phyloP scores from a whole-genome alignment of 306 rosid genomes.

The Fragaria iinumae region DNA sequence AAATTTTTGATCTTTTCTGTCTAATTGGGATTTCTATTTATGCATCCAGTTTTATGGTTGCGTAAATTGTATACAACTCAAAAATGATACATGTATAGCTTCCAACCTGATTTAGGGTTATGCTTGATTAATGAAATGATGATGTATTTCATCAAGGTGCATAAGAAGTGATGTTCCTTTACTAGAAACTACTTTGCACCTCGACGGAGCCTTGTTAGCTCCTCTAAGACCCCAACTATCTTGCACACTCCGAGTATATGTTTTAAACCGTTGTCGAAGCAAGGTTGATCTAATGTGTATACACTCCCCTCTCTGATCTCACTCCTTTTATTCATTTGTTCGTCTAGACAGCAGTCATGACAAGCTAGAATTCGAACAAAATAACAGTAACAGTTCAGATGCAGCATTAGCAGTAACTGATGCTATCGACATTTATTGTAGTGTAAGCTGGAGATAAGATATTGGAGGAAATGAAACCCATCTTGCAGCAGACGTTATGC shows the following conservation, averaged over 20 bases:
- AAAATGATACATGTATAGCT: not conserved
- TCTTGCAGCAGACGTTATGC: too few relatives aligned
- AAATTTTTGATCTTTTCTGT: not conserved
- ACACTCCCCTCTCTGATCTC: not conserved
- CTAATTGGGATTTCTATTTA: not conserved
- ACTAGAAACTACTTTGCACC: not conserved
- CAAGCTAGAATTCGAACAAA: too few relatives aligned
- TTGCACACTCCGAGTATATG: not conserved
- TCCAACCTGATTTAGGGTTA: not conserved
- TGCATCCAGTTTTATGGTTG: not conserved
- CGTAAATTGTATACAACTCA: constrained; percentile 15
- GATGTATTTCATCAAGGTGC: not conserved
- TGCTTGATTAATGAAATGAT: not conserved
- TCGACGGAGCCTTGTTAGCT: not conserved
- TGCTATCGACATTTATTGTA: too few relatives aligned
- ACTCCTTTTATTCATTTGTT: not conserved
- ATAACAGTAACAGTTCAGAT: too few relatives aligned
- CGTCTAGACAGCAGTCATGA: not conserved
- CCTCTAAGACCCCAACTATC: not conserved
- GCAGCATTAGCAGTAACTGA: too few relatives aligned
- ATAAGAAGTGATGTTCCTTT: not conserved
- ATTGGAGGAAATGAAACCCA: too few relatives aligned
- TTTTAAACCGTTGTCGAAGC: not conserved
- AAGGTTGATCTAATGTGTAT: not conserved
- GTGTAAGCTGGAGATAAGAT: too few relatives aligned